These are phyloP conservation scores for Zygnema circumcarinatum DNA, from an alignment of 139 green algal species.

Conservation along the genomic window DNA sequence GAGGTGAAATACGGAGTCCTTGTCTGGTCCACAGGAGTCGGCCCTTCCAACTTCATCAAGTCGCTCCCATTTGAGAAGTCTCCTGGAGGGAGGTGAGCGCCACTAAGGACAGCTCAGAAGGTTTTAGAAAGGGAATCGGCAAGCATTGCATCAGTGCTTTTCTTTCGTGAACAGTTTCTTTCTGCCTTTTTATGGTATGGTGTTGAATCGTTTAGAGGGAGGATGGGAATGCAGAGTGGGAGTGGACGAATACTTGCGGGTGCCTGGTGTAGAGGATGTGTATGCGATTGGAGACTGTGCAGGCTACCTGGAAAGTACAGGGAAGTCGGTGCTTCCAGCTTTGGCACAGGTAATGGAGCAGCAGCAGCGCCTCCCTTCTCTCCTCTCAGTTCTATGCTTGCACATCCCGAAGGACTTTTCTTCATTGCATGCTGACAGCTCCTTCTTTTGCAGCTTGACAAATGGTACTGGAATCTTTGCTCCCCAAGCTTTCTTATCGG, in stretches of 20 bases:
- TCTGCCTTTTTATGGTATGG: too few relatives aligned
- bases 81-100: slow-evolving; percentile 46
- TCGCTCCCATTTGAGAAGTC: slow-evolving; percentile 83
- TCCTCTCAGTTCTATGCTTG: background rate
- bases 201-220: too few relatives aligned
- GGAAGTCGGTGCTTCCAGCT: slow-evolving; percentile 69
- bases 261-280: slow-evolving; percentile 61
- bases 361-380: background rate
- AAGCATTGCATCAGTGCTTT: too few relatives aligned
- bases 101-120: too few relatives aligned
- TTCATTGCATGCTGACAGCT: background rate
- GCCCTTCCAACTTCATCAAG: slow-evolving; percentile 79
- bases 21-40: slow-evolving; percentile 89
- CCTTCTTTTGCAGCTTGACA: too few relatives aligned
- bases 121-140: too few relatives aligned
- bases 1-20: slow-evolving; percentile 82
- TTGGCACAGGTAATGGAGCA: slow-evolving; percentile 69
- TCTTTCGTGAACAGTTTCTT: too few relatives aligned
- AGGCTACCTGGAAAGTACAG: slow-evolving; percentile 74
- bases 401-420: background rate
- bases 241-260: slow-evolving; percentile 38
- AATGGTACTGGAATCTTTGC: too few relatives aligned
- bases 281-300: slow-evolving; percentile 89
- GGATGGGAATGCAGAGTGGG: too few relatives aligned
- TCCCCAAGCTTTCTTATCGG: too few relatives aligned